Evolutionary conservation across 805 yeast species (phyloP).

Genomic region (Schwanniomyces occidentalis): DNA sequence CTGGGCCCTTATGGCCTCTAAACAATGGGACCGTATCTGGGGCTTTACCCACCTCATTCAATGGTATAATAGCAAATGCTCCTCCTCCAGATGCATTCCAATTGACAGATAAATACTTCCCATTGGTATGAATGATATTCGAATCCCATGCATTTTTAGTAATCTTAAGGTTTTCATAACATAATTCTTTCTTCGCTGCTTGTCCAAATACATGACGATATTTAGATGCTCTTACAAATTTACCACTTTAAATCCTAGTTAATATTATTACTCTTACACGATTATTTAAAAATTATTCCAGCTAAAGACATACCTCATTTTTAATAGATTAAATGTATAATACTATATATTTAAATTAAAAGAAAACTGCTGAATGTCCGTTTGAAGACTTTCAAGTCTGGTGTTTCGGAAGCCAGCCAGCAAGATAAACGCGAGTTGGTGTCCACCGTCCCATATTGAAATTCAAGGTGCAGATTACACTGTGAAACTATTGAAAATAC

Average conservation of each 20-base stretch:
- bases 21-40: constrained; percentile 93
- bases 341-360: no score
- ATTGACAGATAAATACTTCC: constrained; percentile 80
- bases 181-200: constrained; percentile 64
- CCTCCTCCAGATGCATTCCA: constrained; percentile 98
- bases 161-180: constrained; percentile 72
- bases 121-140: constrained; percentile 82
- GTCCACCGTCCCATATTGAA: no score
- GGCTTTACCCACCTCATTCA: constrained; percentile 82
- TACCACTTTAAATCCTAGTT: constrained; percentile 49
- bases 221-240: constrained; percentile 94
- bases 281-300: constrained; percentile 2
- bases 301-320: no score
- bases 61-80: constrained; percentile 91
- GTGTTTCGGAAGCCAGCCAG: no score
- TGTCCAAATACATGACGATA: constrained; percentile 97
- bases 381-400: no score
- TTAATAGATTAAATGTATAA: no score
- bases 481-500: no score
- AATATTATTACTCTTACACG: not conserved
- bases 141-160: constrained; percentile 97
- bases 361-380: no score
- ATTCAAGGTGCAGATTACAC: no score
- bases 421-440: no score
- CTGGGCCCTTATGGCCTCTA: constrained; percentile 94